phyloP scores from a whole-genome alignment of 1,284 basidiomycete species.

The Trichosporon coremiiforme region DNA sequence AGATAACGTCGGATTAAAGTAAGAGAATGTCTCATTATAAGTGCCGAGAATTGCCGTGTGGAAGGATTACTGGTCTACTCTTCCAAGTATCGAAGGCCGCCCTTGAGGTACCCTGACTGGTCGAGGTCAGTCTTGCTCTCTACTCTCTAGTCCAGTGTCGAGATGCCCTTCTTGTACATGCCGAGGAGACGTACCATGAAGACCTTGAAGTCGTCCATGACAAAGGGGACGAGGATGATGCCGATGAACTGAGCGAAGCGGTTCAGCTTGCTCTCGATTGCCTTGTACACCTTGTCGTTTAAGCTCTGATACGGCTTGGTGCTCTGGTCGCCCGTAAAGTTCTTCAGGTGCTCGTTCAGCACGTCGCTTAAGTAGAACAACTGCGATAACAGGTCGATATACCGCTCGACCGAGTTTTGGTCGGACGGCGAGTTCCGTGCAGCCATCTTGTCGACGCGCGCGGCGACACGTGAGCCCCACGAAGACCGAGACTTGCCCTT shows the following conservation, averaged over 20 bases:
- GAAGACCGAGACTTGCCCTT: constrained; percentile 68
- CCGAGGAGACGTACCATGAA: constrained; percentile 69
- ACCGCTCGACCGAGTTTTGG: constrained; percentile 76
- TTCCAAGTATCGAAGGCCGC: constrained; percentile 45
- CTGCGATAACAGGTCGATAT: constrained; percentile 75
- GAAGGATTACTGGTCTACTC: constrained; percentile 39
- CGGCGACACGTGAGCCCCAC: constrained; percentile 79
- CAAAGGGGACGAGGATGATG: constrained; percentile 84
- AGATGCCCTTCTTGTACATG: not conserved
- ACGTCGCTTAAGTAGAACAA: constrained; percentile 76
- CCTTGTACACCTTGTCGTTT: constrained; percentile 64
- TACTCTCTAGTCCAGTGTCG: not conserved
- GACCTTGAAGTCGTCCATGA: constrained; percentile 67
- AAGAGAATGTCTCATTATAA: not conserved
- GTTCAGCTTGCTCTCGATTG: constrained; percentile 73
- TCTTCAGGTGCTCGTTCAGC: constrained; percentile 82
- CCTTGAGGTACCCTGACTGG: constrained; percentile 50
- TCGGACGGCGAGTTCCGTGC: constrained; percentile 67
- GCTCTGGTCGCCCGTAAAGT: constrained; percentile 61
- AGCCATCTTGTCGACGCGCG: constrained; percentile 85
- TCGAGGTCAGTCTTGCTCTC: constrained; percentile 3
- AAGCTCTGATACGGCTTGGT: constrained; percentile 71
- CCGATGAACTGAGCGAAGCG: constrained; percentile 87
- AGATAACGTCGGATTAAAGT: not conserved
- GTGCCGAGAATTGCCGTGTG: not conserved